Evolutionary conservation across 495 filamentous ascomycete species (phyloP), one percentile per base, ranked within the genome.

Genomic region (Podospora fimiseda): DNA sequence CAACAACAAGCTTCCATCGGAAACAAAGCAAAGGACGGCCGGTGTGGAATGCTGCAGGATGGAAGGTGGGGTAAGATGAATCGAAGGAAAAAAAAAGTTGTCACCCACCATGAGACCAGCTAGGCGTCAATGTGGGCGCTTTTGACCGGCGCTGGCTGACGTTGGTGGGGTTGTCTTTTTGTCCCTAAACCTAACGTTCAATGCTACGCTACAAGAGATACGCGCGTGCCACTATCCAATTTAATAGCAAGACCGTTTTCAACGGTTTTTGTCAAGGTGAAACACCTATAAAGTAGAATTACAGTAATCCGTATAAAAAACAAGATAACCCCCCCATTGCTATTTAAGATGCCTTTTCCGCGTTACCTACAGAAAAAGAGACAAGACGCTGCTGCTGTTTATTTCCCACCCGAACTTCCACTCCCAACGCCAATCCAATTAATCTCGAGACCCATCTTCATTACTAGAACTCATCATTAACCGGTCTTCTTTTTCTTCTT

Each of bases 401-500:
- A 51, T 19, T 48, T 30, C 48, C 38, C n/a, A n/a, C n/a, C n/a
- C n/a, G n/a, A n/a, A 33, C 11, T 33, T 33, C 11, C 27, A 33
- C 27, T 33, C 30, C 37, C 27, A 47, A 51, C 23, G 23, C 42
- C 43, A n/a, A 48, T 19, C 9, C 15, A 37, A 15, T 44, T 43
- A 23, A 30, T 9, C 30, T 16, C 19, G 4, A 36, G 48, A 41
- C 9, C 51, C 46, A 43, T 33, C 16, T 33, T 36, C 6, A n/a
- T 8, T n/a, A 16, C 8, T 8, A 43, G 18, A 1, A 27, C n/a
- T n/a, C 27, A 6, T 33, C 27, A 33, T 60, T 52, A 71, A 48
- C 48, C 61, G 2, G 63, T 72, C 63, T 74, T 75, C 57, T 70
- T 72, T 58, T 77, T 77, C 66, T 77, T 77, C 66, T 77, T 77